Evolutionary conservation across 352 stramenopile species (phyloP).

Genomic region (Aphanomyces astaci): DNA sequence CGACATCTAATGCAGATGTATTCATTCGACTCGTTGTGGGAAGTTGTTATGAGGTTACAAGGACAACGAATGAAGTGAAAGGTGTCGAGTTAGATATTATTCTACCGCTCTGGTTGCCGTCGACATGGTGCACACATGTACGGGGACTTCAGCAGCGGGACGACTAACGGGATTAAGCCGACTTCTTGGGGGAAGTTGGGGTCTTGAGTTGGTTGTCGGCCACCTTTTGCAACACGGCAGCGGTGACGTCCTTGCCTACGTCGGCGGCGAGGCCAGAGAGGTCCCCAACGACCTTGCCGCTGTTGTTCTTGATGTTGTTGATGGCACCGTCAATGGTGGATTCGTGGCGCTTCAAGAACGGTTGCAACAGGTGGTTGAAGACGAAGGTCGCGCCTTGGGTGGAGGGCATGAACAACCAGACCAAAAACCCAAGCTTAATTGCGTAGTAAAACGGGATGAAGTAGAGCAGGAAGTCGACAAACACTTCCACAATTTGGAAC

Average conservation of each 20-base stretch:
- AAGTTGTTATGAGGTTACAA: no score
- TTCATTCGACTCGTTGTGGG: no score
- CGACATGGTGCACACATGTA: not conserved
- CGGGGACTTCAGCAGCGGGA: not conserved
- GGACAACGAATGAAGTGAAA: no score
- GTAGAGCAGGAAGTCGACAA: constrained; percentile 62
- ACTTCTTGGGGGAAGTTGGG: not conserved
- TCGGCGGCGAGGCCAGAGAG: constrained; percentile 69
- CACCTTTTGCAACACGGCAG: constrained; percentile 45
- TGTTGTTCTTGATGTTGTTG: constrained; percentile 72
- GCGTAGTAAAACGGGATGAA: constrained; percentile 61
- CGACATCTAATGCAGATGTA: no score
- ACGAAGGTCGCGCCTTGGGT: constrained; percentile 69
- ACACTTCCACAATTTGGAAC: constrained; percentile 59
- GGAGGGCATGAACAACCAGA: constrained; percentile 79
- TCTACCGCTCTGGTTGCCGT: not conserved
- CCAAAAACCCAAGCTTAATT: constrained; percentile 71
- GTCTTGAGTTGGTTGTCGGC: constrained; percentile 5
- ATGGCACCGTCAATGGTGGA: constrained; percentile 39
- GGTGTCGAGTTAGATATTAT: not conserved
- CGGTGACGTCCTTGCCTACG: constrained; percentile 61
- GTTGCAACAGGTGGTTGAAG: constrained; percentile 58
- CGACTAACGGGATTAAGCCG: not conserved
- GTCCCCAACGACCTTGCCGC: constrained; percentile 67
- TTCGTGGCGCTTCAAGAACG: constrained; percentile 19